phyloP scores from a whole-genome alignment of 306 rosid species.

The Inga laurina region DNA sequence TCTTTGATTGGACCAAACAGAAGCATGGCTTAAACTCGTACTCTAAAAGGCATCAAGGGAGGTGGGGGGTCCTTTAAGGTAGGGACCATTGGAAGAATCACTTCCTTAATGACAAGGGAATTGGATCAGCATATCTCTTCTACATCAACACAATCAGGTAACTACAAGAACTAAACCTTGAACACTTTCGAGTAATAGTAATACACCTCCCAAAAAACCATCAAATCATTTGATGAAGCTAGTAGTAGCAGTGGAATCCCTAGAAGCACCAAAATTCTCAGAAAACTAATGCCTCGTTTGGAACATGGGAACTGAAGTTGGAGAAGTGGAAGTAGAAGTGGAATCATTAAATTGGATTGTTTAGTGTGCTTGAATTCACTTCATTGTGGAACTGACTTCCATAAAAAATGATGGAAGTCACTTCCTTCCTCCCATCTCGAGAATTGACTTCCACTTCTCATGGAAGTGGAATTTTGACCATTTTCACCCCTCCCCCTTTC shows the following conservation, averaged over 20 bases:
- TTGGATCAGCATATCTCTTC: constrained; percentile 69
- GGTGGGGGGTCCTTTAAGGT: constrained; percentile 86
- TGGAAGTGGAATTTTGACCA: too few relatives aligned
- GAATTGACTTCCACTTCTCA: too few relatives aligned
- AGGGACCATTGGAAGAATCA: constrained; percentile 80
- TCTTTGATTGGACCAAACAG: constrained; percentile 29
- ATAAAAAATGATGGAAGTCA: too few relatives aligned
- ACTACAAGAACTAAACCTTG: constrained; percentile 55
- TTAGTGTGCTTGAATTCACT: too few relatives aligned
- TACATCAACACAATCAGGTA: constrained; percentile 44
- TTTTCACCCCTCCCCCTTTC: too few relatives aligned
- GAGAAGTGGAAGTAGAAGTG: too few relatives aligned
- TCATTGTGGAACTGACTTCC: too few relatives aligned
- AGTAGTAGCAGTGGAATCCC: constrained; percentile 50
- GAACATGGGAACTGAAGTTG: too few relatives aligned
- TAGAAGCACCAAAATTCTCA: constrained; percentile 45
- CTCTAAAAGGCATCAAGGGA: constrained; percentile 60
- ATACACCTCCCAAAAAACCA: constrained; percentile 53
- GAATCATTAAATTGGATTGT: too few relatives aligned
- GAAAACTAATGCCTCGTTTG: too few relatives aligned
- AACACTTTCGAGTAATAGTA: constrained; percentile 46
- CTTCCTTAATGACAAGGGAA: constrained; percentile 85
- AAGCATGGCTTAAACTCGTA: constrained; percentile 77
- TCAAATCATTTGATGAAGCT: constrained; percentile 63
- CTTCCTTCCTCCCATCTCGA: too few relatives aligned